These are phyloP conservation scores for Hypomontagnella monticulosa DNA, from an alignment of 495 filamentous ascomycete genomes.

Conservation along the genomic window DNA sequence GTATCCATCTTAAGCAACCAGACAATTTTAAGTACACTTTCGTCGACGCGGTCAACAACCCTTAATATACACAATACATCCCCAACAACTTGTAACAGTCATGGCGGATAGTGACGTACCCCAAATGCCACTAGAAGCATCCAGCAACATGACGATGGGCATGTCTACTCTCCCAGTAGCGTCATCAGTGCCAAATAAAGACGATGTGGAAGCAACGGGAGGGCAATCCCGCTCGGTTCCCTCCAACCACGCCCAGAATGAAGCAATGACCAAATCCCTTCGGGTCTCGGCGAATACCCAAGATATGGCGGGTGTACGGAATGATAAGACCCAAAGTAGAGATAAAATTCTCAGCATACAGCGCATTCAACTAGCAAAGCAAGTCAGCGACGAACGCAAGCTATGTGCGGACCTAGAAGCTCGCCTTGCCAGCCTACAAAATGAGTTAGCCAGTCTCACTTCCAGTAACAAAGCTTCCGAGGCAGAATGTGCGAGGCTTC, in stretches of 20 bases:
- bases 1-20: too few relatives aligned
- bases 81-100: background rate
- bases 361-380: slow-evolving; percentile 20
- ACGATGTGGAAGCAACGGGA: background rate
- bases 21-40: too few relatives aligned
- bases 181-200: background rate
- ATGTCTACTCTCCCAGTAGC: slow-evolving; percentile 6
- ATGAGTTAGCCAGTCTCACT: slow-evolving; percentile 15
- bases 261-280: background rate
- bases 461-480: slow-evolving; percentile 8
- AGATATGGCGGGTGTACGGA: background rate
- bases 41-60: too few relatives aligned
- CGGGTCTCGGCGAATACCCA: background rate
- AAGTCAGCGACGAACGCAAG: slow-evolving; percentile 18
- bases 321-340: background rate
- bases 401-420: slow-evolving; percentile 4
- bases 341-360: slow-evolving; percentile 6
- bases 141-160: slow-evolving; percentile 18
- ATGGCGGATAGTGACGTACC: background rate
- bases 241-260: background rate
- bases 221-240: background rate
- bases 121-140: slow-evolving; percentile 6
- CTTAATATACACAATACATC: too few relatives aligned
- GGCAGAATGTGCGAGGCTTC: slow-evolving; percentile 13
- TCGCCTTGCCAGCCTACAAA: slow-evolving; percentile 2